phyloP scores from a whole-genome alignment of 768 basidiomycete species.

The Termitomyces sp. region DNA sequence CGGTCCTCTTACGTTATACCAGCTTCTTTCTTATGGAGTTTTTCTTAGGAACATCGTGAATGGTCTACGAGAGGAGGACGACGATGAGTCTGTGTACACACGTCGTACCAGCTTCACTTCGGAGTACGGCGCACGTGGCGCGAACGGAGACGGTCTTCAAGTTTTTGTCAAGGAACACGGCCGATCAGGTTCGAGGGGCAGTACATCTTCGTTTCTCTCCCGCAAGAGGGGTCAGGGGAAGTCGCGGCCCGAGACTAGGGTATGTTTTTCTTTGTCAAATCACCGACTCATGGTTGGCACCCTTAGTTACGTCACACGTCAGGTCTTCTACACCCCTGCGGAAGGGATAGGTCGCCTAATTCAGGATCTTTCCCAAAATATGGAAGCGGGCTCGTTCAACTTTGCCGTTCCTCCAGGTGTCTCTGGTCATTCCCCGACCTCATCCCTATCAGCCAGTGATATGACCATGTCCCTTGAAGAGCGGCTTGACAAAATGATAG shows the following conservation, averaged over 20 bases:
- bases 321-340: slow-evolving; percentile 74
- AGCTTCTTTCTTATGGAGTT: slow-evolving; percentile 9
- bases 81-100: slow-evolving; percentile 62
- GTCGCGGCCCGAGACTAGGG: slow-evolving; percentile 80
- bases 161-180: slow-evolving; percentile 75
- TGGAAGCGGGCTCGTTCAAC: slow-evolving; percentile 83
- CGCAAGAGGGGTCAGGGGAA: slow-evolving; percentile 57
- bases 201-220: slow-evolving; percentile 54
- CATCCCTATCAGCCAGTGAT: slow-evolving; percentile 61
- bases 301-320: slow-evolving; percentile 23
- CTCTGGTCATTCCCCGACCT: slow-evolving; percentile 51
- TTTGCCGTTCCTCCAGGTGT: slow-evolving; percentile 31
- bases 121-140: slow-evolving; percentile 55
- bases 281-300: slow-evolving; percentile 13
- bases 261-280: slow-evolving; percentile 25
- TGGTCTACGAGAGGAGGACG: slow-evolving; percentile 74
- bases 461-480: slow-evolving; percentile 72
- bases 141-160: slow-evolving; percentile 56
- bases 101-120: slow-evolving; percentile 70
- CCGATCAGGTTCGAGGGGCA: slow-evolving; percentile 61
- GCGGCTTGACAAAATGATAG: slow-evolving; percentile 68
- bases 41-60: slow-evolving; percentile 72
- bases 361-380: slow-evolving; percentile 74
- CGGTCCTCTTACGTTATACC: slow-evolving; percentile 12
- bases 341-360: slow-evolving; percentile 81